These are phyloP conservation scores for Sphaceloma murrayae DNA, from an alignment of 2,329 filamentous ascomycete genomes.

Conservation along the genomic window DNA sequence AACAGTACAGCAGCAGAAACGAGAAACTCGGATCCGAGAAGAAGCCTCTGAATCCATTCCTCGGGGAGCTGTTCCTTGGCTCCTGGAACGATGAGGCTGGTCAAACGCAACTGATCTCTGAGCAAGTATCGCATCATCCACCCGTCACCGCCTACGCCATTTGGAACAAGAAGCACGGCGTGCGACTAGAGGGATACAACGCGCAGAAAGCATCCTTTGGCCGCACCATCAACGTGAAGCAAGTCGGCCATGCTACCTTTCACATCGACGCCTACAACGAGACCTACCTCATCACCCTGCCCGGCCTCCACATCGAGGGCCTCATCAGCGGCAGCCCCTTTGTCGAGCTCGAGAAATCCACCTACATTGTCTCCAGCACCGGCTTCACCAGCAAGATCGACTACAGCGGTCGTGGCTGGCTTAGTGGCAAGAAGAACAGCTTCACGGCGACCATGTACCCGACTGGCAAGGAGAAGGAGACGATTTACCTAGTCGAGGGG, in stretches of 20 bases:
- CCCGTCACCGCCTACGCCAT: conserved; percentile 93
- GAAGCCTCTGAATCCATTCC: conserved; percentile 93
- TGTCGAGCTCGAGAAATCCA: conserved; percentile 77
- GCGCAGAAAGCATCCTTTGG: conserved; percentile 94
- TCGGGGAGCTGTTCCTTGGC: conserved; percentile 88
- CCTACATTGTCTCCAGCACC: conserved; percentile 75
- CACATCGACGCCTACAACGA: conserved; percentile 60
- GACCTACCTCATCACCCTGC: conserved; percentile 83
- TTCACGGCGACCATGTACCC: conserved; percentile 68
- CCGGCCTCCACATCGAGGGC: conserved; percentile 85
- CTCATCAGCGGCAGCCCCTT: conserved; percentile 80
- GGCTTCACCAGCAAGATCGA: conserved; percentile 86
- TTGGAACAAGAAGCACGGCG: conserved; percentile 72
- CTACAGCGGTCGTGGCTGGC: conserved; percentile 88
- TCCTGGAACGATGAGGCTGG: conserved; percentile 78
- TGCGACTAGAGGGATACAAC: conserved; percentile 74
- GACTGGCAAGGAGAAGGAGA: conserved; percentile 59
- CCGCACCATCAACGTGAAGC: conserved; percentile 82
- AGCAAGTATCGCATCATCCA: conserved; percentile 87
- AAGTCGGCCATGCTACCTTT: conserved; percentile 66
- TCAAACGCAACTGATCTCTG: conserved; percentile 76
- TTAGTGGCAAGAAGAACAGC: conserved; percentile 91
- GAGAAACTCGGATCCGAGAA: conserved; percentile 85
- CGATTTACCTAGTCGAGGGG: conserved; percentile 71
- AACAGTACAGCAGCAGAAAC: conserved; percentile 66